These are phyloP conservation scores for Elaeis oleifera DNA, from an alignment of 202 grass and related monocot species.

Conservation along the genomic window DNA sequence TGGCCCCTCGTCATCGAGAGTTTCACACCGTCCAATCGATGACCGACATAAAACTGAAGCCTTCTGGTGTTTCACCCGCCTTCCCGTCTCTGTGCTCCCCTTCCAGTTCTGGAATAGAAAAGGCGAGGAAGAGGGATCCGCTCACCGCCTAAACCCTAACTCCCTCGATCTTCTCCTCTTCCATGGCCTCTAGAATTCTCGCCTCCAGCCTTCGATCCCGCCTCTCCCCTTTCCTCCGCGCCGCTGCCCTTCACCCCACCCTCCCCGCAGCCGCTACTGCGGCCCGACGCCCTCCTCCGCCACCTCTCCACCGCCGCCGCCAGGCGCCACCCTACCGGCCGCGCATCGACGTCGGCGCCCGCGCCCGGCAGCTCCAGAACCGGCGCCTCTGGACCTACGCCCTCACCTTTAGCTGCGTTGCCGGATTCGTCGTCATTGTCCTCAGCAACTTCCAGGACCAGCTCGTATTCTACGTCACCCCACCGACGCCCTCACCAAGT, in stretches of 20 bases:
- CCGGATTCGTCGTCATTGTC: constrained; percentile 82
- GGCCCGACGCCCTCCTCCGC: constrained; percentile 27
- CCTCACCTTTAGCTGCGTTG: constrained; percentile 81
- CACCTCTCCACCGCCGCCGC: neutral
- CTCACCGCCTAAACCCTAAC: neutral
- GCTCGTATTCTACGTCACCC: constrained; percentile 93
- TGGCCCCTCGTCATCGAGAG: too few species aligned
- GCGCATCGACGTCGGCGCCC: constrained; percentile 81
- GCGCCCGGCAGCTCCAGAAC: constrained; percentile 79
- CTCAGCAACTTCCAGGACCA: constrained; percentile 90
- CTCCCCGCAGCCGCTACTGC: constrained; percentile 10
- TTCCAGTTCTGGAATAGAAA: too few species aligned
- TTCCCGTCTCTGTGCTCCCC: too few species aligned
- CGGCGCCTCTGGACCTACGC: constrained; percentile 89
- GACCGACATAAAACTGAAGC: accelerated
- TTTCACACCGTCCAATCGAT: too few species aligned
- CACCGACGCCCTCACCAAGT: constrained; percentile 58
- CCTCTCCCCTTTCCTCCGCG: constrained; percentile 28
- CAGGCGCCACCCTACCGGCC: constrained; percentile 23
- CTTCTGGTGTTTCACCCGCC: too few species aligned
- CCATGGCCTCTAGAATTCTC: constrained; percentile 77
- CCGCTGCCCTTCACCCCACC: constrained; percentile 22
- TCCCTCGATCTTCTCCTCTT: neutral
- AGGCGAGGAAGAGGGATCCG: too few species aligned
- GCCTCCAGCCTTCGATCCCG: constrained; percentile 51